Conservation (phyloP, 441 rosid species). For the Syzygium malaccense region DNA sequence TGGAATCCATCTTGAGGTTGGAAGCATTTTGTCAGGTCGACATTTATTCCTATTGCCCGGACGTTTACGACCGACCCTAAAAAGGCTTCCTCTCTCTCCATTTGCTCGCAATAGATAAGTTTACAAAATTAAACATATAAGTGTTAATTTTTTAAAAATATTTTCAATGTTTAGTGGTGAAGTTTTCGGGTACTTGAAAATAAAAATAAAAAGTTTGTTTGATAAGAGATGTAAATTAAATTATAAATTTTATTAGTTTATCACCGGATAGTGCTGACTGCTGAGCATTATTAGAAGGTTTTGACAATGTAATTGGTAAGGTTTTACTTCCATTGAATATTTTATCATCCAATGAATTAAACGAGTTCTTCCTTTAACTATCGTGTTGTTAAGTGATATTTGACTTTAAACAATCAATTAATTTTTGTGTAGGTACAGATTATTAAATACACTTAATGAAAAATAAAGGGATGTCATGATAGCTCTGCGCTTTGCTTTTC, state of each 20-base stretch:
- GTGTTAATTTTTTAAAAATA: background rate
- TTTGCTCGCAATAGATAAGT: background rate
- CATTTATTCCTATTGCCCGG: background rate
- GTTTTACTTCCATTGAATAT: background rate
- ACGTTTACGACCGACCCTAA: background rate
- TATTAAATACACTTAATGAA: background rate
- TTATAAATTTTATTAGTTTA: background rate
- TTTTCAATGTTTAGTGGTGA: background rate
- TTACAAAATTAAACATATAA: background rate
- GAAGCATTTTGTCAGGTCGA: background rate
- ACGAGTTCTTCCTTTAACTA: too few species aligned
- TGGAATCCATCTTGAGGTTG: background rate
- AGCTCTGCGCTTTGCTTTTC: background rate
- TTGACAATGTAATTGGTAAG: background rate
- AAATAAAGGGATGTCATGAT: background rate
- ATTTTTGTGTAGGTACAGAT: background rate
- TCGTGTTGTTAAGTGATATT: background rate
- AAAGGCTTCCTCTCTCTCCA: background rate
- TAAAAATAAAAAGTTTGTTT: background rate
- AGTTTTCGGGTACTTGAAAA: background rate
- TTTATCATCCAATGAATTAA: background rate
- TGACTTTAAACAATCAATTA: background rate
- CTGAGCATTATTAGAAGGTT: background rate
- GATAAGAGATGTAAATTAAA: background rate
- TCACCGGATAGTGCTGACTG: background rate